Base-by-base conservation (phyloP, 1,284 basidiomycete genomes). In the Neolentinus lepideus region DNA sequence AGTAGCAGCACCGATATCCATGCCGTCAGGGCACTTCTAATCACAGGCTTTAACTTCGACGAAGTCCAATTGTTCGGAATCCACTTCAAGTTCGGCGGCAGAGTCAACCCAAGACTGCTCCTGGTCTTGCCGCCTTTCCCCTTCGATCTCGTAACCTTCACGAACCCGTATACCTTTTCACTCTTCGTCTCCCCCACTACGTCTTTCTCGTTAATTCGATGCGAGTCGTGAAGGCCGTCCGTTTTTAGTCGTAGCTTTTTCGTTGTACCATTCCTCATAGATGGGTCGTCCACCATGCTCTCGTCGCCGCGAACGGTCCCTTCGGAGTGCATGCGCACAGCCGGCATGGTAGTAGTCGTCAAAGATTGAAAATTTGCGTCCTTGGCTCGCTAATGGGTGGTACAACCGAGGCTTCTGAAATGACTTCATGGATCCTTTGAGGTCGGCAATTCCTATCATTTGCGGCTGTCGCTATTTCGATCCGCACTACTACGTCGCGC, bases 1-100 rank as follows among this genome's bases (percentile, higher is more conserved):
- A 90, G 81, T 11, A 90, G 65, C 16, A 91, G 62, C 14, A 80
- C 66, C 22, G 79, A 73, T 3, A 88, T 65, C 85, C 87, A 91
- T 22, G 77, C 85, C 0, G 81, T 72, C 47, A 86, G 54, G 1
- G 85, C 78, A 60, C 80, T 80, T 51, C 90, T 80, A 27, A 91
- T 68, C 12, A 79, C 80, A 3, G 85, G 83, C 66, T 88, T 88
- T 62, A 84, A 60, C 60, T 81, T 84, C 4, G 78, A 69, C 78
- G 77, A 84, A 0, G 69, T 78, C 65, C 71, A 78, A 59, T 84
- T 86, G 16, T 66, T 69, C 2, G 74, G 72, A 31, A 88, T 77
- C 86, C 87, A 89, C 52, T 67, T 65, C 29, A 84, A 60, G 33
- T 56, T 47, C 10, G 54, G n/a, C 1, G 66, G 70, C 19, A 73